Base-by-base conservation (phyloP, 2,329 filamentous ascomycete genomes). In the Bipolaris victoriae region DNA sequence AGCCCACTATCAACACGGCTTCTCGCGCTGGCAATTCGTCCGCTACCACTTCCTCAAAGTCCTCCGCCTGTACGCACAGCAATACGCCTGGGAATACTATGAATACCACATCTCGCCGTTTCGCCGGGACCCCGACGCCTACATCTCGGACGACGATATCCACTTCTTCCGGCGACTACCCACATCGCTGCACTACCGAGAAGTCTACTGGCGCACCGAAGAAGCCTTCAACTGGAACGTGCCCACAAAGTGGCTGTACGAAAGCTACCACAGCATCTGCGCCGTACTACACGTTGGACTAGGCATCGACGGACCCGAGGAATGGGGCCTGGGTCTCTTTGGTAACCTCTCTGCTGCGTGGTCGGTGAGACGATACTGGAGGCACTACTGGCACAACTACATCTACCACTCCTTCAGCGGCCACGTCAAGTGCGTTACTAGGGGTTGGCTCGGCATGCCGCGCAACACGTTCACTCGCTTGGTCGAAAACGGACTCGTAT, bases 301-400 rank as follows among this genome's bases (percentile, higher is more conserved):
- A 0, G 41, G 51, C 0, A 18, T 65, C 9, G 65, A 69, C 33
- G 22, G 2, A 0, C 43, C 65, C 0, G 4, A 18, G 0, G 59
- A 64, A 16, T 68, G 66, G 66, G 39, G 37, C 0, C 13, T 57
- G 22, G 7, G 24, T 1, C 48, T 68, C 4, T 69, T 62, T 47
- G 65, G 64, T 1, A 16, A 40, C 0, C 3, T 65, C 2, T 13
- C 13, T 1, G 49, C 55, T 1, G 52, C 55, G 10, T 63, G 37
- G 36, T 62, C 49, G 5, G 65, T 68, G 2, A 35, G 66, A 2
- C 11, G 54, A 10, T 69, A 65, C 20, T 69, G 66, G 66, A 54
- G 59, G 1, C 44, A 49, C 7, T 65, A 68, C 37, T 69, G 66
- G 66, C 66, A 69, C 41, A 64, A 64, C 15, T 69, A 54, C 26